Evolutionary conservation across 2,329 filamentous ascomycete genomes (phyloP).

Genomic region (Neofusicoccum cordaticola): DNA sequence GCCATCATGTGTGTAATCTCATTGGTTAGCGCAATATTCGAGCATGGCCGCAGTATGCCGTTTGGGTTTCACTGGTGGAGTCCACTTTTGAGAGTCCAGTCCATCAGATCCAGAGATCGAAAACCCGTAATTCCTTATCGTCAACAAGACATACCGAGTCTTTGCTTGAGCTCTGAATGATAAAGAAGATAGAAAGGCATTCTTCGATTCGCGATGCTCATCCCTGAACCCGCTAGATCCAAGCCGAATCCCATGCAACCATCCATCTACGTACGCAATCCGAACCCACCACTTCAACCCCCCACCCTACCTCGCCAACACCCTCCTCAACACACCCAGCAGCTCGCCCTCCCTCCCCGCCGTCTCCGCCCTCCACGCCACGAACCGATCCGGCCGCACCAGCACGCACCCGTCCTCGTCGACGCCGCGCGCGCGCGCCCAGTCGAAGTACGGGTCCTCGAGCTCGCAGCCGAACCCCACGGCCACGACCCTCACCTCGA

Average conservation of each 20-base stretch:
- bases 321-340: conserved; percentile 22
- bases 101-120: too few relatives aligned
- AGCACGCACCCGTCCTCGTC: conserved; percentile 59
- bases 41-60: too few relatives aligned
- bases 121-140: too few relatives aligned
- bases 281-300: not conserved
- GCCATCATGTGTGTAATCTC: too few relatives aligned
- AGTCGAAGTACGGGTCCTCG: conserved; percentile 62
- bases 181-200: too few relatives aligned
- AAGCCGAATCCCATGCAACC: too few relatives aligned
- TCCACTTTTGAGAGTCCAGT: too few relatives aligned
- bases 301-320: conserved; percentile 7
- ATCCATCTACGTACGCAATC: not conserved
- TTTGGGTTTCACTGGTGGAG: too few relatives aligned
- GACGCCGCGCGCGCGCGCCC: conserved; percentile 53
- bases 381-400: conserved; percentile 58
- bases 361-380: conserved; percentile 50
- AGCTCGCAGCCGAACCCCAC: conserved; percentile 60
- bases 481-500: conserved; percentile 50
- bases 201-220: not conserved
- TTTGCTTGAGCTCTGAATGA: too few relatives aligned
- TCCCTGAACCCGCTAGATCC: too few relatives aligned
- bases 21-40: too few relatives aligned
- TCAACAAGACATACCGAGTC: too few relatives aligned
- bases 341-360: conserved; percentile 23